Evolutionary conservation across 139 green algal species (phyloP), one percentile per base, ranked within the genome.

Genomic region (Ulvella scutata): DNA sequence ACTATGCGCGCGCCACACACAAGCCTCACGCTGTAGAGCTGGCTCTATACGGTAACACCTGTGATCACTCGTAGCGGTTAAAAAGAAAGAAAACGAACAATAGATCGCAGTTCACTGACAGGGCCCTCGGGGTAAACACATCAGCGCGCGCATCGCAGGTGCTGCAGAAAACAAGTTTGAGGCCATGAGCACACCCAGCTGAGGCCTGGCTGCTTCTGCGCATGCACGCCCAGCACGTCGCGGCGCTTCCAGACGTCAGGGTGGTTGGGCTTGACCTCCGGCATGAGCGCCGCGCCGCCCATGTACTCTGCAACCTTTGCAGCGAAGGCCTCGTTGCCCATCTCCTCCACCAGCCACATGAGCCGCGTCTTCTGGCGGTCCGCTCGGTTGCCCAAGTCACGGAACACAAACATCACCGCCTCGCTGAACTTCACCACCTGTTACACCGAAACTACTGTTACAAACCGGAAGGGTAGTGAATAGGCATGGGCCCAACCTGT

Each of bases 291-390:
- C 34, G 72, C 78, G 13, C 75, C 84, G 38, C 86, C 90, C 90
- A 98, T 97, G 60, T 87, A 85, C 73, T 86, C 75, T 31, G 60
- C 87, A 3, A 96, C 83, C 44, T 88, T 84, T 29, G 86, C 78
- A 4, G 86, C 74, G 78, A 96, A 94, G 62, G 84, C 83, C 33
- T 92, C 85, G 23, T 88, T 84, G n/a, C 88, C 90, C 39, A 89
- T 80, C 34, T 86, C 84, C 75, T 99, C 93, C 37, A 99, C 87
- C 75, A 97, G 82, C 87, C 87, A 99, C 85, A 99, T 98, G 62
- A 99, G 84, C 3, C 95, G 87, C 0, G 88, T 84, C 83, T 98
- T 95, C 79, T 97, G 89, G 20, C 95, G 87, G 85, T 96, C 88
- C 1, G 74, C 84, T 33, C 95, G 87, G 0, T 80, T 76, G 28